Base-by-base conservation (phyloP, 306 rosid genomes). In the Vigna hirtella region DNA sequence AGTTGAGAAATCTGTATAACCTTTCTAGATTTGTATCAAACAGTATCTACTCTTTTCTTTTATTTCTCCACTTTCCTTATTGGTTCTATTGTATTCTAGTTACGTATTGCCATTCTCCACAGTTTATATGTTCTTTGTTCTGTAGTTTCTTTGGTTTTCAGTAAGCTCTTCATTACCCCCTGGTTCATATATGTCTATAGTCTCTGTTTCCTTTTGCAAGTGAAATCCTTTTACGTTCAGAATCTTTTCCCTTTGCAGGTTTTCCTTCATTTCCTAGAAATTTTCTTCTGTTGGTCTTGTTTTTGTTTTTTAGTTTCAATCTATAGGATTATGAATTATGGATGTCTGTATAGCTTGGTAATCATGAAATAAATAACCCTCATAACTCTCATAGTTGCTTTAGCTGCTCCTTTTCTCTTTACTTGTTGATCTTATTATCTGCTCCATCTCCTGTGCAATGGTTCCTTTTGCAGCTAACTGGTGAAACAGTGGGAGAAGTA, bases 401-500 rank as follows among this genome's bases (percentile, higher is more conserved):
- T 66, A 20, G 53, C 88, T 66, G 81, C 87, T 52, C 71, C 80
- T 47, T 71, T 68, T 77, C 72, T 76, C 57, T 80, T 28, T 68
- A 36, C 81, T 67, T 68, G 80, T 56, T 30, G 13, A 38, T 79
- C 82, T 79, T 73, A 79, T 84, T 79, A 77, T 82, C 55, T 83
- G 79, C 51, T 77, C 53, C 77, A 59, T 72, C 38, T 57, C 38
- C 59, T 79, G 65, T 63, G 62, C 71, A 68, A 66, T 78, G 81
- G 57, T 69, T 48, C 65, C 78, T 80, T 88, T 82, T 82, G 84
- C 90, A 95, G 99, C 80, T 95, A 77, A 95, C 98, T 85, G 98
- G 99, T 62, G 99, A 89, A 88, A 92, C 98, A 71, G 93, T 92
- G 75, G 98, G 98, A 81, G 98, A 95, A 79, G 97, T 95, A 86